These are phyloP conservation scores for Saxispiralis lemnorum DNA, from an alignment of 495 filamentous ascomycete species.

Conservation along the genomic window DNA sequence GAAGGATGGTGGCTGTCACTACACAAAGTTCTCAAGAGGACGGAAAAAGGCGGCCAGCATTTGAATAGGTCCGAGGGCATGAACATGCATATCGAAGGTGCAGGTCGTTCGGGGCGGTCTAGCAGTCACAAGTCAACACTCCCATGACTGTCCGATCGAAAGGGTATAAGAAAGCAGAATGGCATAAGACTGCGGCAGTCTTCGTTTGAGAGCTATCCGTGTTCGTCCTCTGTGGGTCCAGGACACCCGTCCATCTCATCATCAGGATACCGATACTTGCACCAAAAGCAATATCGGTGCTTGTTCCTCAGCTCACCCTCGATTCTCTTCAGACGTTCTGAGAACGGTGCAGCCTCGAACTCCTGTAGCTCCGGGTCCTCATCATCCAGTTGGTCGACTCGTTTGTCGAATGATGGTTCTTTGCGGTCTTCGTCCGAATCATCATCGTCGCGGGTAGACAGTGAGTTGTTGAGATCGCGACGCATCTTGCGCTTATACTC, in stretches of 20 bases:
- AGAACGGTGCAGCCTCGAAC: constrained; percentile 50
- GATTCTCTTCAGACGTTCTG: constrained; percentile 45
- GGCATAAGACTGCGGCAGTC: too few species aligned
- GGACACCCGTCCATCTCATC: constrained; percentile 75
- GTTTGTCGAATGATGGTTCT: constrained; percentile 36
- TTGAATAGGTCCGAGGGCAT: too few species aligned
- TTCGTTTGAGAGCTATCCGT: too few species aligned
- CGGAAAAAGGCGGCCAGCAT: too few species aligned
- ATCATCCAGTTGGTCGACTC: constrained; percentile 58
- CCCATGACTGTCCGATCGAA: too few species aligned
- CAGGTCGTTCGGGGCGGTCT: too few species aligned
- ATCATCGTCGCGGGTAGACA: constrained; percentile 35
- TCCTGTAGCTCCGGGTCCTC: constrained; percentile 75
- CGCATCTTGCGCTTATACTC: constrained; percentile 53
- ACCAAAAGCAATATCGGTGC: constrained; percentile 90
- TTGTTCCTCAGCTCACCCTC: constrained; percentile 50
- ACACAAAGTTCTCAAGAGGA: too few species aligned
- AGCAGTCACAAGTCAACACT: too few species aligned
- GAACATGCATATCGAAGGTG: too few species aligned
- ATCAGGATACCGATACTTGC: constrained; percentile 58
- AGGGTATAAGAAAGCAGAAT: too few species aligned
- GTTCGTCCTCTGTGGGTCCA: constrained; percentile 77
- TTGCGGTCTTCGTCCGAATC: constrained; percentile 38
- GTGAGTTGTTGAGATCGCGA: constrained; percentile 50
- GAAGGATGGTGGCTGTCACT: too few species aligned